Conservation (phyloP, 169 alveolate species). For the Plasmodium falciparum region DNA sequence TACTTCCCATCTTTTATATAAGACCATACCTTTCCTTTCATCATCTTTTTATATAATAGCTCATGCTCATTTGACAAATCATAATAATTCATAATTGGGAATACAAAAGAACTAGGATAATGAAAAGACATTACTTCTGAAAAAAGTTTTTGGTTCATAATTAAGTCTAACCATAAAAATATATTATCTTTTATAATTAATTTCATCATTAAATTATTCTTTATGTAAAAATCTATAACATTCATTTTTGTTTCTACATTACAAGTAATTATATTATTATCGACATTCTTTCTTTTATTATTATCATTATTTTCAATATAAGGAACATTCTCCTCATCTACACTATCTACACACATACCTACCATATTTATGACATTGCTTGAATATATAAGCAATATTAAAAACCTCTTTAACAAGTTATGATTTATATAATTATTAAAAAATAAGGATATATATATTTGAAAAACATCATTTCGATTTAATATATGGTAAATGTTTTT, state of each 20-base stretch:
- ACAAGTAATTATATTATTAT: background rate
- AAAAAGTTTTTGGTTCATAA: slow-evolving; percentile 58
- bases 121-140: slow-evolving; percentile 37
- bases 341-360: slow-evolving; percentile 11
- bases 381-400: slow-evolving; percentile 53
- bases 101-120: slow-evolving; percentile 56
- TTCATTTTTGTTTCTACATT: background rate
- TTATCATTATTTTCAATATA: slow-evolving; percentile 1
- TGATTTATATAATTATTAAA: slow-evolving; percentile 40
- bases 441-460: slow-evolving; percentile 54
- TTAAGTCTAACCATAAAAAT: slow-evolving; percentile 43
- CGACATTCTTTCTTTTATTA: background rate
- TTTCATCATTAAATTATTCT: slow-evolving; percentile 35
- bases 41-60: background rate
- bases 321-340: background rate
- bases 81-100: slow-evolving; percentile 61
- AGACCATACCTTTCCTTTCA: background rate
- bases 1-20: no score
- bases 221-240: slow-evolving; percentile 20
- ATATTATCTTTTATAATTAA: slow-evolving; percentile 48
- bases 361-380: slow-evolving; percentile 7
- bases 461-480: slow-evolving; percentile 33
- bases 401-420: slow-evolving; percentile 41
- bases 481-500: slow-evolving; percentile 24
- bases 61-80: slow-evolving; percentile 29